phyloP scores from a whole-genome alignment of 2,329 filamentous ascomycete genomes.

The Scytalidium sp. region DNA sequence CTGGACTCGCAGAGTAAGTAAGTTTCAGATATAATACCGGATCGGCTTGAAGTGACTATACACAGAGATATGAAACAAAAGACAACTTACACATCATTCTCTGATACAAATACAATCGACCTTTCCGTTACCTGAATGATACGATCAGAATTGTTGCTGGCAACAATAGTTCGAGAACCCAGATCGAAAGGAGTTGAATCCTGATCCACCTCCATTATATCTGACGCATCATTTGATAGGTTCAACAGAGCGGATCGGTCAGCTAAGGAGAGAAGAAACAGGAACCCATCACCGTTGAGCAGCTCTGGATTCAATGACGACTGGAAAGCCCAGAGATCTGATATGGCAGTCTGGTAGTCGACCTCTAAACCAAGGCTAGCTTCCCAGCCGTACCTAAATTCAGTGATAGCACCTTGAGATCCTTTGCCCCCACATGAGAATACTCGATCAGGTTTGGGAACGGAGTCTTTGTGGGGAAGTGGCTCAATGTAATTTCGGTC shows the following conservation, averaged over 20 bases:
- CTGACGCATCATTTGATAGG: constrained; percentile 45
- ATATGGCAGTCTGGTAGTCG: constrained; percentile 46
- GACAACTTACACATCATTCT: constrained; percentile 14
- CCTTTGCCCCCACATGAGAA: constrained; percentile 68
- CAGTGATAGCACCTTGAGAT: constrained; percentile 59
- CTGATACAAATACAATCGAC: constrained; percentile 21
- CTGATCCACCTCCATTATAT: constrained; percentile 40
- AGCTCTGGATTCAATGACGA: constrained; percentile 10
- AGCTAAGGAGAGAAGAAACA: constrained; percentile 25
- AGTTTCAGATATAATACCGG: no score
- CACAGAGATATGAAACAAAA: neutral
- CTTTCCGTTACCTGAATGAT: constrained; percentile 55
- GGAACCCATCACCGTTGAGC: constrained; percentile 11
- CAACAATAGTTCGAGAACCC: constrained; percentile 48
- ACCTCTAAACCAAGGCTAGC: constrained; percentile 62
- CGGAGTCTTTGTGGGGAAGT: constrained; percentile 17
- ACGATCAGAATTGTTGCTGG: constrained; percentile 32
- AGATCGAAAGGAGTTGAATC: constrained; percentile 48
- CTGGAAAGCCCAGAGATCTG: constrained; percentile 50
- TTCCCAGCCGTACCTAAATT: constrained; percentile 67
- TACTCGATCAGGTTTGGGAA: constrained; percentile 48
- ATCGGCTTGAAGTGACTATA: neutral
- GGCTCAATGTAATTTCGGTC: constrained; percentile 8
- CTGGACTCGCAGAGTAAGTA: neutral
- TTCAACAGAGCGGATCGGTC: constrained; percentile 33